Percentiles rank a stretch among this genome's conserved stretches.
Conservation (phyloP, 2,329 filamentous ascomycete species). For the Colletotrichum coccodes region DNA sequence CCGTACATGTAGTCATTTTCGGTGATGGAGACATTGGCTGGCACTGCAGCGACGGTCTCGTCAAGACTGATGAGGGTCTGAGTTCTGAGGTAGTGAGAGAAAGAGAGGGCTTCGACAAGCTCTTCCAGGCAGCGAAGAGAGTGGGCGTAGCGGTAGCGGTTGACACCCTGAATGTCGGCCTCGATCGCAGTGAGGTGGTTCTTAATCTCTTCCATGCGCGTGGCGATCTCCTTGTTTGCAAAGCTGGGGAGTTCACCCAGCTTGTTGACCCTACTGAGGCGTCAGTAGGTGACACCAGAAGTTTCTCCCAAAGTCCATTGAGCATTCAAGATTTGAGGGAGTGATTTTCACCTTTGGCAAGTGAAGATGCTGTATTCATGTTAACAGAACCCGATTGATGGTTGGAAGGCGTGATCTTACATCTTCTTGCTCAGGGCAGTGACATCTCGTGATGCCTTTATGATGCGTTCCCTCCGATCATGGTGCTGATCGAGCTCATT, state of each 20-base stretch:
- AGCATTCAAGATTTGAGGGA: too few relatives aligned
- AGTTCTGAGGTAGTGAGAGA: constrained; percentile 85
- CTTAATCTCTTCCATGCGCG: constrained; percentile 77
- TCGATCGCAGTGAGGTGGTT: constrained; percentile 75
- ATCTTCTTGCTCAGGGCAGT: constrained; percentile 98
- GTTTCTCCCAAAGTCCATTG: neutral
- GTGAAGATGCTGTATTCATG: constrained; percentile 47
- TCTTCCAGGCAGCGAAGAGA: constrained; percentile 92
- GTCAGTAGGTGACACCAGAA: constrained; percentile 12
- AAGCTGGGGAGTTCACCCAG: constrained; percentile 31
- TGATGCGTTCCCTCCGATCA: constrained; percentile 87
- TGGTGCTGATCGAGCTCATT: constrained; percentile 93
- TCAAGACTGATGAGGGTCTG: constrained; percentile 78
- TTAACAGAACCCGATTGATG: neutral
- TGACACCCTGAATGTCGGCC: constrained; percentile 80
- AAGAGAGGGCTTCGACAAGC: constrained; percentile 90
- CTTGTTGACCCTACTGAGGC: constrained; percentile 22
- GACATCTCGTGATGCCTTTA: constrained; percentile 92
- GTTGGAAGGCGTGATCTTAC: constrained; percentile 56
- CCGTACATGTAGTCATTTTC: constrained; percentile 90
- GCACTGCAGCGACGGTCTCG: constrained; percentile 63
- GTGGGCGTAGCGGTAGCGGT: constrained; percentile 83
- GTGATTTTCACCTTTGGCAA: constrained; percentile 46
- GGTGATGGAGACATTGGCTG: constrained; percentile 70
- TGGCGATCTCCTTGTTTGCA: constrained; percentile 76